phyloP scores from a whole-genome alignment of 306 rosid genomes.

The Vigna radiata region DNA sequence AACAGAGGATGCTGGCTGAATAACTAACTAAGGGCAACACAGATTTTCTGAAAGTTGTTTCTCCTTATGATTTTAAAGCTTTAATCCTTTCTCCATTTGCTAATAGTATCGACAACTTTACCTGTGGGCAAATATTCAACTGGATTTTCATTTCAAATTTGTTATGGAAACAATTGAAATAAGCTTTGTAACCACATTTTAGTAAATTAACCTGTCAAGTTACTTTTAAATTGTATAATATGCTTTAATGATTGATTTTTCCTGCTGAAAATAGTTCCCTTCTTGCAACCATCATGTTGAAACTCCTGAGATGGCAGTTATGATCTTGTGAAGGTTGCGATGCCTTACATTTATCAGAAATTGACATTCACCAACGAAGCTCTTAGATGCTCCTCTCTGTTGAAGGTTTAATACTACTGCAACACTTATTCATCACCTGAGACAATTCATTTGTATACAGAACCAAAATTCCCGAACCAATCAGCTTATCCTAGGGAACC shows the following conservation, averaged over 20 bases:
- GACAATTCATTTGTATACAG: too few relatives aligned
- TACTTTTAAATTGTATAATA: background rate
- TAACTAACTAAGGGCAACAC: slow-evolving; percentile 46
- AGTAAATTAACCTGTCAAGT: background rate
- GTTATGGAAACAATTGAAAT: background rate
- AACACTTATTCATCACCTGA: too few relatives aligned
- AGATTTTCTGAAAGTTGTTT: slow-evolving; percentile 18
- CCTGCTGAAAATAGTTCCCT: background rate
- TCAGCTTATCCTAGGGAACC: too few relatives aligned
- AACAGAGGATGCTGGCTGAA: slow-evolving; percentile 54
- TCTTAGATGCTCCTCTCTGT: too few relatives aligned
- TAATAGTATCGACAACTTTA: slow-evolving; percentile 1
- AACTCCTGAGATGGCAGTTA: too few relatives aligned
- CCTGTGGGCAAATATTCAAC: slow-evolving; percentile 6
- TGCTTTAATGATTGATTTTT: slow-evolving; percentile 17
- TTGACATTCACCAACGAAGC: too few relatives aligned
- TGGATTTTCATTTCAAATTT: slow-evolving; percentile 19
- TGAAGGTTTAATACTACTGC: too few relatives aligned
- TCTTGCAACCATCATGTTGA: background rate
- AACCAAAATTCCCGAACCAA: too few relatives aligned
- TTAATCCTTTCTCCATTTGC: slow-evolving; percentile 22
- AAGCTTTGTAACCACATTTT: background rate
- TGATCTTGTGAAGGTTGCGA: background rate
- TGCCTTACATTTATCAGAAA: too few relatives aligned
- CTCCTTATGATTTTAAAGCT: slow-evolving; percentile 26